phyloP scores from a whole-genome alignment of 148 eudicot genomes.

The Pouteria glomerata region DNA sequence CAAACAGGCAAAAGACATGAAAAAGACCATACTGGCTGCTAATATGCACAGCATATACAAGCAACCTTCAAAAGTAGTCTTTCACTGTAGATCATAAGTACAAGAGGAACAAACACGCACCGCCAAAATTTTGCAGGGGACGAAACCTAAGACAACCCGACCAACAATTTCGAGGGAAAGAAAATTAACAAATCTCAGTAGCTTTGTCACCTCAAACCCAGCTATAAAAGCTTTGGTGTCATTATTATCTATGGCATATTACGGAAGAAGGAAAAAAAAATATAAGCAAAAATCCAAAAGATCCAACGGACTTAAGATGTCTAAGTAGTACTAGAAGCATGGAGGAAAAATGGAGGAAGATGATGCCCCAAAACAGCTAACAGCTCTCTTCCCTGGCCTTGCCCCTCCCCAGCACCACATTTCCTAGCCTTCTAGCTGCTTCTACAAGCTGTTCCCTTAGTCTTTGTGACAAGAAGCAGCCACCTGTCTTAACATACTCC shows the following conservation, averaged over 20 bases:
- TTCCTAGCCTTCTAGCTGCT: slow-evolving; percentile 65
- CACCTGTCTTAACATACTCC: slow-evolving; percentile 63
- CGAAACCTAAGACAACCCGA: too few species aligned
- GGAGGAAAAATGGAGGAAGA: slow-evolving; percentile 74
- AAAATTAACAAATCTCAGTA: background rate
- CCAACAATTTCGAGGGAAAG: too few species aligned
- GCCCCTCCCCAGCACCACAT: slow-evolving; percentile 30
- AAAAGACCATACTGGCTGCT: too few species aligned
- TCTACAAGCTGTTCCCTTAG: slow-evolving; percentile 81
- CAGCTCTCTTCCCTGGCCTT: slow-evolving; percentile 46
- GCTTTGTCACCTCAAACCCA: slow-evolving; percentile 12
- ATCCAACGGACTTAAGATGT: background rate
- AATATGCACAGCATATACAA: too few species aligned
- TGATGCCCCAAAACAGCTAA: slow-evolving; percentile 73
- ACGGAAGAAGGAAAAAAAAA: background rate
- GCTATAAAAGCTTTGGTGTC: background rate
- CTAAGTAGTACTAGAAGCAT: slow-evolving; percentile 13
- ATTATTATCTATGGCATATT: slow-evolving; percentile 4
- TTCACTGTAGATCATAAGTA: too few species aligned
- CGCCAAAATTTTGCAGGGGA: too few species aligned
- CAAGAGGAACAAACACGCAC: too few species aligned
- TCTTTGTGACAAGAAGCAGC: slow-evolving; percentile 69
- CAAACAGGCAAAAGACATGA: too few species aligned
- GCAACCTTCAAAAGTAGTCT: too few species aligned
- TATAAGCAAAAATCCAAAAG: background rate